Conservation (phyloP, 805 yeast species). For the Hanseniaspora clermontiae region DNA sequence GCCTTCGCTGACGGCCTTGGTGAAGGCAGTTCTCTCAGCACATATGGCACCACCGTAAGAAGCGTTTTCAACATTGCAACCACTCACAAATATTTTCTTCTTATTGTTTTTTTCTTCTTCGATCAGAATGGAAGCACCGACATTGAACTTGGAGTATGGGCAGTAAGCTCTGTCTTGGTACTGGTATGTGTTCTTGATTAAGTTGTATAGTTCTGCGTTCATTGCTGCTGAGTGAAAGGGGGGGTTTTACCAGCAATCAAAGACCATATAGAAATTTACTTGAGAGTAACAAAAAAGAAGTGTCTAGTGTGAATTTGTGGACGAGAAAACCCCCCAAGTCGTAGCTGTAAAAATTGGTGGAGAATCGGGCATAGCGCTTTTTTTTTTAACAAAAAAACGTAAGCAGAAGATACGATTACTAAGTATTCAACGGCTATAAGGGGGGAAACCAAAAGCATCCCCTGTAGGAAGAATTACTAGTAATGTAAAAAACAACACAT, state of each 20-base stretch:
- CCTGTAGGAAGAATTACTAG: too few species aligned
- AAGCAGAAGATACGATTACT: too few species aligned
- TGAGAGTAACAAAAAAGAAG: too few species aligned
- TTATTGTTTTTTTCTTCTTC: constrained; percentile 17
- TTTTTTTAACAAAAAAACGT: too few species aligned
- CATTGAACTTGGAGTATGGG: constrained; percentile 41
- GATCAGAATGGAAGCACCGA: constrained; percentile 66
- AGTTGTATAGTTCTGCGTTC: constrained; percentile 21
- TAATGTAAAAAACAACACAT: too few species aligned
- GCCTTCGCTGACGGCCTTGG: constrained; percentile 37
- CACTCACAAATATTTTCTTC: constrained; percentile 32
- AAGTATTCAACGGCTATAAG: too few species aligned
- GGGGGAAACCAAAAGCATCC: too few species aligned
- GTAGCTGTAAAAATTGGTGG: too few species aligned
- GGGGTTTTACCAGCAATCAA: neutral
- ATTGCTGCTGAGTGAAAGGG: constrained; percentile 14
- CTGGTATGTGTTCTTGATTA: constrained; percentile 24
- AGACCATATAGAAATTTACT: too few species aligned
- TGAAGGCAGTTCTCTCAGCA: constrained; percentile 61
- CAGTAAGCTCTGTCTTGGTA: constrained; percentile 36
- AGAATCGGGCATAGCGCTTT: too few species aligned
- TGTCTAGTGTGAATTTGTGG: too few species aligned
- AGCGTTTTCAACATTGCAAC: constrained; percentile 91
- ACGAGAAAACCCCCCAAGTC: too few species aligned
- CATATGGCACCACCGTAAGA: constrained; percentile 70